Base-by-base conservation (phyloP, 768 basidiomycete species). In the Suillus weaverae region DNA sequence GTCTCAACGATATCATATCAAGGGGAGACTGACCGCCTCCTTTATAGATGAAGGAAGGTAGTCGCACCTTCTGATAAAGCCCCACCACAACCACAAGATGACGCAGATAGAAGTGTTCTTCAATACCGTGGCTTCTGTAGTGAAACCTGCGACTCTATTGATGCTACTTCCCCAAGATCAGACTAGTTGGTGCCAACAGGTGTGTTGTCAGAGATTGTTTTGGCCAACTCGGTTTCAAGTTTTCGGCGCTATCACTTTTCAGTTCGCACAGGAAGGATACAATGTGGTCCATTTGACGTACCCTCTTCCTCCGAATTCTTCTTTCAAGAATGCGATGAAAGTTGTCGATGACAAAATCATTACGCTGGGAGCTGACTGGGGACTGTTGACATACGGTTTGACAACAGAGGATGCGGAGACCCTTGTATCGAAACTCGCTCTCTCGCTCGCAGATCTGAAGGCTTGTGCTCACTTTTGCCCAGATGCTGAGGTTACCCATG, bases 181-280 rank as follows among this genome's bases (percentile, higher is more conserved):
- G 39, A 60, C 61, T 30, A 75, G 73, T 48, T 79, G 76, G 79
- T 79, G 79, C 62, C 69, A 77, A 62, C 79, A 80, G 71, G 80
- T 78, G 41, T 26, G 39, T 16, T 62, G 39, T 43, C 35, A 18
- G 32, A 10, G 38, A 22, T 33, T 41, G n/a, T 51, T 38, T 60
- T n/a, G 46, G n/a, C n/a, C 26, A 26, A 51, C 54, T 26, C 7
- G 36, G 36, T 57, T 20, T 8, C 32, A 32, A 33, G 9, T 32
- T 22, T 36, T 36, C 22, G 22, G 14, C 26, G 10, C 36, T 6
- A 41, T n/a, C 53, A 60, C 33, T 18, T 13, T 39, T n/a, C 61
- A 80, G 76, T 74, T 77, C 65, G 67, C 79, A 38, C 76, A 79
- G 62, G 81, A 81, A 66, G 80, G 80, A 33, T 80, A 81, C 65